Percentiles rank a stretch among this genome's conserved stretches.
Evolutionary conservation across 2,329 filamentous ascomycete species (phyloP).

Genomic region (Colletotrichum liriopes): DNA sequence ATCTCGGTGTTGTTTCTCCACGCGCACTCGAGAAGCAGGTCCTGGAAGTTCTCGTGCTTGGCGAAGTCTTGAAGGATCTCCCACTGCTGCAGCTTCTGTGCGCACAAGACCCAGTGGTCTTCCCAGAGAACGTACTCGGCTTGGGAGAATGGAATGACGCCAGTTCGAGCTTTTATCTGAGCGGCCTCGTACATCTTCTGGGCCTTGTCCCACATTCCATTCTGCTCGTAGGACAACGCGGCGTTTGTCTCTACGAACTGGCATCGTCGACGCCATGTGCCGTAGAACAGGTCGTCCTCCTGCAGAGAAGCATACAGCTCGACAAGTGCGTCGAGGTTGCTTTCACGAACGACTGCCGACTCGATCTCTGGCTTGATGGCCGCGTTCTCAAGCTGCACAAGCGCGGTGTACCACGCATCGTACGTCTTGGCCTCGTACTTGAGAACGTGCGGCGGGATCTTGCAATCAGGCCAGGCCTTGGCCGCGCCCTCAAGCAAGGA

Average conservation of each 20-base stretch:
- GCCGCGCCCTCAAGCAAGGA: slow-evolving; percentile 91
- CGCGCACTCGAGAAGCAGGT: slow-evolving; percentile 93
- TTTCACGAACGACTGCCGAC: slow-evolving; percentile 88
- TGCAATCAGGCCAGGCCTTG: slow-evolving; percentile 87
- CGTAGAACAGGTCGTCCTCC: slow-evolving; percentile 98
- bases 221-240: slow-evolving; percentile 97
- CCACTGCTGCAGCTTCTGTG: slow-evolving; percentile 99
- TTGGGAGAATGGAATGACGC: slow-evolving; percentile 95
- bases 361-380: slow-evolving; percentile 89
- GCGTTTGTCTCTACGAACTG: slow-evolving; percentile 99
- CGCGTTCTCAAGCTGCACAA: slow-evolving; percentile 90
- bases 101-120: slow-evolving; percentile 98
- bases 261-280: slow-evolving; percentile 94
- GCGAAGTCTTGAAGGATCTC: slow-evolving; percentile 97
- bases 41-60: slow-evolving; percentile 98
- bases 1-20: slow-evolving; percentile 97
- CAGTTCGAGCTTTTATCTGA: slow-evolving; percentile 96
- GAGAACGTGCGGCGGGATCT: slow-evolving; percentile 94
- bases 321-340: slow-evolving; percentile 94
- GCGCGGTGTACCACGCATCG: slow-evolving; percentile 96
- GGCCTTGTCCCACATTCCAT: slow-evolving; percentile 99
- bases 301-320: slow-evolving; percentile 92
- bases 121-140: slow-evolving; percentile 99
- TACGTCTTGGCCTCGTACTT: slow-evolving; percentile 96
- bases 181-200: slow-evolving; percentile 97